Conservation (phyloP, 2,329 filamentous ascomycete species). For the Sclerotinia minor region DNA sequence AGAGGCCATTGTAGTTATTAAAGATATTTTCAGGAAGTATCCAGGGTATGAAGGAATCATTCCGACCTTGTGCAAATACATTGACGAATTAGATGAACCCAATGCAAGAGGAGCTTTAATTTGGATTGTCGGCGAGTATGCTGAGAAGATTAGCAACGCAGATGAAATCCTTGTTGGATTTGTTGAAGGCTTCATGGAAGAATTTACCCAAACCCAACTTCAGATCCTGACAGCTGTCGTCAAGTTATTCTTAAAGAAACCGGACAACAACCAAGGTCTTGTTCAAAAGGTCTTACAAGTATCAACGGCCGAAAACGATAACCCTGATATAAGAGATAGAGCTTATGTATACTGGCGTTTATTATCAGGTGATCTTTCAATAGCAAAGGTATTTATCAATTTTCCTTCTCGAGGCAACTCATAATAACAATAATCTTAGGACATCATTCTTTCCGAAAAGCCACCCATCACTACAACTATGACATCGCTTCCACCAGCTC, state of each 20-base stretch:
- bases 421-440: slow-evolving; percentile 47
- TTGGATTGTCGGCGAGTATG: slow-evolving; percentile 99
- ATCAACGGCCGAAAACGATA: slow-evolving; percentile 93
- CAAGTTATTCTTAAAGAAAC: slow-evolving; percentile 96
- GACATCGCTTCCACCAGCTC: slow-evolving; percentile 75
- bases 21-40: slow-evolving; percentile 97
- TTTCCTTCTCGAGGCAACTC: slow-evolving; percentile 28
- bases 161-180: slow-evolving; percentile 89
- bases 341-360: slow-evolving; percentile 99
- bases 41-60: slow-evolving; percentile 98
- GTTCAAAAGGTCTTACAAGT: slow-evolving; percentile 93
- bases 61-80: slow-evolving; percentile 91
- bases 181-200: slow-evolving; percentile 91
- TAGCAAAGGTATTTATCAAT: slow-evolving; percentile 68
- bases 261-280: slow-evolving; percentile 82
- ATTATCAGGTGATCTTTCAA: slow-evolving; percentile 84
- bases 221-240: slow-evolving; percentile 97
- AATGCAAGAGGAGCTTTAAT: slow-evolving; percentile 88
- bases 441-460: slow-evolving; percentile 88
- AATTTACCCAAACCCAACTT: slow-evolving; percentile 97
- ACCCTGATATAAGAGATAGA: slow-evolving; percentile 93
- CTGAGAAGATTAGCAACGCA: slow-evolving; percentile 99
- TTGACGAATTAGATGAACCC: slow-evolving; percentile 94
- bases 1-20: slow-evolving; percentile 98
- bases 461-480: slow-evolving; percentile 94